Base-by-base conservation (phyloP, 352 stramenopile genomes). In the Pythium diclinum region DNA sequence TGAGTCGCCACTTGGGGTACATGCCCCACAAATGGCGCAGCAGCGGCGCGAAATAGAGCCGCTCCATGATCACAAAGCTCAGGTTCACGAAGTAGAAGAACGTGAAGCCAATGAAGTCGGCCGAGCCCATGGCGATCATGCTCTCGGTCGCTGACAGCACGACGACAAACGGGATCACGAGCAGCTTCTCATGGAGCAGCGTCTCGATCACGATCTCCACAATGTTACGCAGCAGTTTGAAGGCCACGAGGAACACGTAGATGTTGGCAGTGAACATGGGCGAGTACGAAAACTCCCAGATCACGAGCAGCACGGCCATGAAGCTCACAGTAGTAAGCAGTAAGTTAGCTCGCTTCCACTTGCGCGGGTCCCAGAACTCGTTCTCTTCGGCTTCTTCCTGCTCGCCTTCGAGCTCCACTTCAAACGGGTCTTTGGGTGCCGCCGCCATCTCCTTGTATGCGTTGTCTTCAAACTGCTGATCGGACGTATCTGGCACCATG, bases 271-370 rank as follows among this genome's bases (percentile, higher is more conserved):
- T 93, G 62, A 99, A 99, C 19, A 72, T 66, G 17, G 83, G 62
- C 25, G 94, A 99, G 79, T 99, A 99, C 9, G 91, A 97, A 65
- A 99, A 98, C 71, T 99, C 97, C 80, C 92, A 97, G n/a, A 98
- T 77, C 42, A 96, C 76, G n/a, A 99, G 76, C 56, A 98, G 75
- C 16, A 88, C 61, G 32, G 76, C 74, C 77, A 97, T 86, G 61
- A 97, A 86, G 17, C 65, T 75, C n/a, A 97, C 61, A 0, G 86
- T 89, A 10, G 79, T 77, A 32, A 96, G 78, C 36, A 98, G 56
- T n/a, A 98, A 85, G 61, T 98, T 96, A 36, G 81, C 79, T 21
- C 92, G 80, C 68, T 98, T 98, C 88, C 95, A 98, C 13, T 73
- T 60, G 8, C 87, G 72, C 5, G 88, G 88, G 52, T 87, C 76